Conservation (phyloP, 495 filamentous ascomycete species). For the Hypoxylon fragiforme region DNA sequence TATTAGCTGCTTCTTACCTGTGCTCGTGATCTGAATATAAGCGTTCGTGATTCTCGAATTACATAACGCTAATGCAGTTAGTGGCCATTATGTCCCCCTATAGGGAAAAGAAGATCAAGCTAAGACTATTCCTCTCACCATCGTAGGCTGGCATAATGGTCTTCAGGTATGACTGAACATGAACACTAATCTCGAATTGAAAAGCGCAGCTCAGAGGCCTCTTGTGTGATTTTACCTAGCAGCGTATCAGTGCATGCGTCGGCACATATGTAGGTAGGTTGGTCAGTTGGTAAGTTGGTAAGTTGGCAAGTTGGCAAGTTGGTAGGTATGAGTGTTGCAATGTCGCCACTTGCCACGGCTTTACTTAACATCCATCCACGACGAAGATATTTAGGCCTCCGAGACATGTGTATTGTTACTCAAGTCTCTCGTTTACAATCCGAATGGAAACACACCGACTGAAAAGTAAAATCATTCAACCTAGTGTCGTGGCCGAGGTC, state of each 20-base stretch:
- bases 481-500: slow-evolving; percentile 2
- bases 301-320: neutral
- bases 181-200: no score
- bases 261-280: neutral
- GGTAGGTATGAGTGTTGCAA: neutral
- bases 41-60: neutral
- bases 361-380: slow-evolving; percentile 11
- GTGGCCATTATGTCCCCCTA: neutral
- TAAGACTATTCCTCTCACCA: neutral
- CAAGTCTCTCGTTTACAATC: slow-evolving; percentile 16
- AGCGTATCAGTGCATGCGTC: no score
- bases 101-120: neutral
- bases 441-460: slow-evolving; percentile 23
- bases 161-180: no score
- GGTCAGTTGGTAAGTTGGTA: no score
- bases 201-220: no score
- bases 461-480: neutral
- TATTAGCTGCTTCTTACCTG: slow-evolving; percentile 4
- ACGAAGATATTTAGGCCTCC: slow-evolving; percentile 12
- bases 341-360: slow-evolving; percentile 15
- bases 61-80: neutral
- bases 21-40: neutral
- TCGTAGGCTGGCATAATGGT: neutral
- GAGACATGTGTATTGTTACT: slow-evolving; percentile 23
- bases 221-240: no score